phyloP scores from a whole-genome alignment of 768 basidiomycete species.

The Trametopsis cervina region DNA sequence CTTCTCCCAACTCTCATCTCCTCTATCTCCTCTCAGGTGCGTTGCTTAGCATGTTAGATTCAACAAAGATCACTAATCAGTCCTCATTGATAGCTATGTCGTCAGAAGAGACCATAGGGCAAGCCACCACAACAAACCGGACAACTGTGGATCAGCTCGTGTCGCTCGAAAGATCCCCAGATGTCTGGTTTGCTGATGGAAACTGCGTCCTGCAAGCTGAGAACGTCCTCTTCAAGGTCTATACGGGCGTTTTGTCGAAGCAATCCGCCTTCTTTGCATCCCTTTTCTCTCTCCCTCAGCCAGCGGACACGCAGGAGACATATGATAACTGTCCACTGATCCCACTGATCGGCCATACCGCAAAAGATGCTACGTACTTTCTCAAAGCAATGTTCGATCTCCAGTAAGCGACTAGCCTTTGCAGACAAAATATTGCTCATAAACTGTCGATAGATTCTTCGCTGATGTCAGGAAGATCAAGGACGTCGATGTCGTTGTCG shows the following conservation, averaged over 20 bases:
- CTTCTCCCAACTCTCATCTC: too few relatives aligned
- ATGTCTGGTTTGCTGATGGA: constrained; percentile 25
- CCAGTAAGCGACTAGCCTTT: not conserved
- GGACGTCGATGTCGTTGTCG: constrained; percentile 1
- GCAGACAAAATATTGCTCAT: not conserved
- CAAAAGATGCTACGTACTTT: not conserved
- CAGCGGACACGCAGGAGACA: not conserved
- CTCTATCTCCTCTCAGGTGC: too few relatives aligned
- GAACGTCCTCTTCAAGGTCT: constrained; percentile 20
- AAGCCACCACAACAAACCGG: not conserved
- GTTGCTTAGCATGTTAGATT: too few relatives aligned
- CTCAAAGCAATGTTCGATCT: constrained; percentile 4
- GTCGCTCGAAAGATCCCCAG: not conserved
- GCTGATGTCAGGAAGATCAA: constrained; percentile 5
- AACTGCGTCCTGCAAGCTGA: constrained; percentile 21
- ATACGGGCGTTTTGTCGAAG: constrained; percentile 17
- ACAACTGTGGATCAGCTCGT: not conserved
- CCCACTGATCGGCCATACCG: not conserved
- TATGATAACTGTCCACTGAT: constrained; percentile 4
- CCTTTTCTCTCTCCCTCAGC: constrained; percentile 6
- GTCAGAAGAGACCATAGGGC: too few relatives aligned
- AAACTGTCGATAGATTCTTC: not conserved
- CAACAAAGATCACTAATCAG: too few relatives aligned
- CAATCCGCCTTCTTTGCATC: constrained; percentile 17
- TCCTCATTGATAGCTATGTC: too few relatives aligned